A percentile compares a stretch with the other conserved stretches of the same genome.
Evolutionary conservation across 352 stramenopile species (phyloP).

Genomic region (Thraustotheca clavata): DNA sequence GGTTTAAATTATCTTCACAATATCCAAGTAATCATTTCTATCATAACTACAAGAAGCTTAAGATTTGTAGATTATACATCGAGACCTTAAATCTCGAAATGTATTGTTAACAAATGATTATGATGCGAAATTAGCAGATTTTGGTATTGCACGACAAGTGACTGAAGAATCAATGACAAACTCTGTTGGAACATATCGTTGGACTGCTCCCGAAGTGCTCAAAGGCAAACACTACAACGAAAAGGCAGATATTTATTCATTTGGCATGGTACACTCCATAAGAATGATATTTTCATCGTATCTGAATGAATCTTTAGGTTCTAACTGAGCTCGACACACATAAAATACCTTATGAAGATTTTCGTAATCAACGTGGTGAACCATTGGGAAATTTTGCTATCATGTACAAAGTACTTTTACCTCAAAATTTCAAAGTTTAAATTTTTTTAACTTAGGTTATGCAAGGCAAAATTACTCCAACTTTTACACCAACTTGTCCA

Average conservation of each 20-base stretch:
- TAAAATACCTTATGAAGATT: conserved; percentile 7
- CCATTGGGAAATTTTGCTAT: conserved; percentile 20
- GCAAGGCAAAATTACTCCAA: conserved; percentile 12
- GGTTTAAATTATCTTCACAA: conserved; percentile 11
- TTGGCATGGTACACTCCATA: conserved; percentile 10
- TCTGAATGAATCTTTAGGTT: background rate
- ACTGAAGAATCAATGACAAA: conserved; percentile 19
- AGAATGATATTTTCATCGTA: background rate
- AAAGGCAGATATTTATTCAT: conserved; percentile 21
- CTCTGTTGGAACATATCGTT: conserved; percentile 12
- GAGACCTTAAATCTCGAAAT: conserved; percentile 17
- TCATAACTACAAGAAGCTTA: background rate
- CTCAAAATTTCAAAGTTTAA: background rate
- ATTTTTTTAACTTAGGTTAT: conserved; percentile 3
- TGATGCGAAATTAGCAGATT: conserved; percentile 16
- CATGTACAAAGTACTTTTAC: conserved; percentile 16
- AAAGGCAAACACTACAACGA: conserved; percentile 18
- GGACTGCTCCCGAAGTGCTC: conserved; percentile 20
- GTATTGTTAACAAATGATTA: conserved; percentile 7
- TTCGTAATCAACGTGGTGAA: conserved; percentile 10
- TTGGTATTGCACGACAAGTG: conserved; percentile 18
- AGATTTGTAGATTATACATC: conserved; percentile 8
- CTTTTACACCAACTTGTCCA: conserved; percentile 7
- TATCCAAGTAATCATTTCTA: conserved; percentile 14
- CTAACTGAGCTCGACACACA: conserved; percentile 18